Evolutionary conservation across 139 green algal species (phyloP).

Genomic region (Chlorella sorokiniana): DNA sequence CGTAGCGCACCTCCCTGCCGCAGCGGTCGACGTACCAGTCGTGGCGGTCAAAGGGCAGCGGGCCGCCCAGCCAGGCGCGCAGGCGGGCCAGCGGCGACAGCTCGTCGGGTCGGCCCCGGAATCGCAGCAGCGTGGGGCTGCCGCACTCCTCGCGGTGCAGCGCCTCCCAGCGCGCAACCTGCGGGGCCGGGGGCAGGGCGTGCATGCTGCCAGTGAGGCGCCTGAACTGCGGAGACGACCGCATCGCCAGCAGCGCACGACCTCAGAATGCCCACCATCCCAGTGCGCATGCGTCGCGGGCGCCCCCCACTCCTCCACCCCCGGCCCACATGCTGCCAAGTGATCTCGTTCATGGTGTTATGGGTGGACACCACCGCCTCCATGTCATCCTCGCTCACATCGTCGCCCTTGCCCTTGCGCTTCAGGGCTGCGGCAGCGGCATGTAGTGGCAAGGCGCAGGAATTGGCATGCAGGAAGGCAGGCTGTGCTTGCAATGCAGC

Average conservation of each 20-base stretch:
- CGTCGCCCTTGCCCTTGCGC: slow-evolving; percentile 94
- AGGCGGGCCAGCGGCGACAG: slow-evolving; percentile 84
- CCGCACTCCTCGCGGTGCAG: slow-evolving; percentile 80
- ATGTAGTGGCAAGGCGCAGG: not conserved
- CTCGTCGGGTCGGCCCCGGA: slow-evolving; percentile 86
- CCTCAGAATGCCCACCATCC: no score
- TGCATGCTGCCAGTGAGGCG: not conserved
- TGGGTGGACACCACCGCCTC: slow-evolving; percentile 79
- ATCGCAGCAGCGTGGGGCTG: slow-evolving; percentile 78
- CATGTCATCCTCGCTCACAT: slow-evolving; percentile 92
- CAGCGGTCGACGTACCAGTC: slow-evolving; percentile 93
- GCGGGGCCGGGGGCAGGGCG: not conserved
- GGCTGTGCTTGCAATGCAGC: no score
- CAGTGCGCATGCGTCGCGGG: no score
- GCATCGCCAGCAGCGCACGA: not conserved
- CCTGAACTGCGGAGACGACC: not conserved
- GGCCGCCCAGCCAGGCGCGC: slow-evolving; percentile 58
- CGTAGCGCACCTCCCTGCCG: slow-evolving; percentile 88
- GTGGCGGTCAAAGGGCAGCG: slow-evolving; percentile 91
- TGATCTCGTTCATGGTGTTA: slow-evolving; percentile 93
- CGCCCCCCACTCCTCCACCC: not conserved
- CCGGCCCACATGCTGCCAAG: slow-evolving; percentile 78
- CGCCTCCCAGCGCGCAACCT: slow-evolving; percentile 77
- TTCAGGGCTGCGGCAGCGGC: slow-evolving; percentile 67
- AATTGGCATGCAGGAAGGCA: not conserved